Evolutionary conservation across 345 rosid species (phyloP), one percentile per base, ranked within the genome.

Genomic region (Boechera retrofracta): DNA sequence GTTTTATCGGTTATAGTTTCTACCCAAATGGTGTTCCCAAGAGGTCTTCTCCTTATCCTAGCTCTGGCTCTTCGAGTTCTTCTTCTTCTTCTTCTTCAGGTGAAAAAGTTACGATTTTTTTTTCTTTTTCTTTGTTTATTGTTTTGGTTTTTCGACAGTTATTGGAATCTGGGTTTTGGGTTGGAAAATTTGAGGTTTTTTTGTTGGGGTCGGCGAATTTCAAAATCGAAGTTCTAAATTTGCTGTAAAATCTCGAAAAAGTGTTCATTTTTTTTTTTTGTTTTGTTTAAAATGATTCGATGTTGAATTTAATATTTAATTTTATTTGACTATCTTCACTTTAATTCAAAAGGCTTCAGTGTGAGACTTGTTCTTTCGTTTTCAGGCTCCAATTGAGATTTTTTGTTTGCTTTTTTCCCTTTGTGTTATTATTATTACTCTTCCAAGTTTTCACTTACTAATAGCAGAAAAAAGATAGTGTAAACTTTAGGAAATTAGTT

Each of bases 1-100:
- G 99, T 85, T 92, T 92, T 39, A 66, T 93, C n/a, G 89, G 90
- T 77, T 95, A 86, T 67, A 83, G 62, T 41, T 92, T 89, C 79
- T 91, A 85, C 65, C 93, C 99, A 13, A 91, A 89, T 84, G 99
- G 99, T 55, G 87, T 87, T 32, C 96, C 94, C 9, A 82, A 78
- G 72, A 80, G 89, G 67, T 76, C 86, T 1, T 77, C 90, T 8
- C 81, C 90, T 12, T 72, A 89, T 0, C 74, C 91, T 2, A 69
- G 79, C 16, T 75, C 84, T 64, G 83, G 87, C 59, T 79, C 82
- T 69, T 84, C 88, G 5, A 15, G 7, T 73, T 72, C 69, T 58
- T 59, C 71, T 29, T 66, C 74, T 29, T 66, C 74, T 13, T 57
- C 82, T 29, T 56, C 69, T 29, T 64, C 82, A 74, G 82, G 82